A percentile compares a stretch with the other conserved stretches of the same genome.
These are phyloP conservation scores for Centrapalus pauciflorus DNA, from an alignment of 129 eudicot genomes.

Conservation along the genomic window DNA sequence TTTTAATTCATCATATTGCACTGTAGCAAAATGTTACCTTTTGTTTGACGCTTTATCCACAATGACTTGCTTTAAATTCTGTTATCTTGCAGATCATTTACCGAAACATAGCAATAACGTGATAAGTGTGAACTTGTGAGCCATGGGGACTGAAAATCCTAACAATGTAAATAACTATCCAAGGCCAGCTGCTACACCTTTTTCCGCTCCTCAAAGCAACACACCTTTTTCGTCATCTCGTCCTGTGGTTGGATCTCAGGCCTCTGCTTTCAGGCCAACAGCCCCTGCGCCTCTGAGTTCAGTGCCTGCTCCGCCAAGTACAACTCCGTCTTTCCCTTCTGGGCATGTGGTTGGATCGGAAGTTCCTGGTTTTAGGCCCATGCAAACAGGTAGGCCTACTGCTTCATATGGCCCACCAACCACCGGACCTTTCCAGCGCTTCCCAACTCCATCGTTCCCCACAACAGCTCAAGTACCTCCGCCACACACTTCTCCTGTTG, in stretches of 20 bases:
- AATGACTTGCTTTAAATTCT: constrained; percentile 1
- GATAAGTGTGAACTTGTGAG: constrained; percentile 20
- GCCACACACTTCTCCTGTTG: constrained; percentile 34
- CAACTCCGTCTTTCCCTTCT: constrained; percentile 44
- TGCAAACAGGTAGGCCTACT: constrained; percentile 41
- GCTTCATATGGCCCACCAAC: constrained; percentile 60
- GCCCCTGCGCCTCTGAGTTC: constrained; percentile 6
- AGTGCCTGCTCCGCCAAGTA: constrained; percentile 26
- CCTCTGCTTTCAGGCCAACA: constrained; percentile 53
- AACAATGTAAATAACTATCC: constrained; percentile 44
- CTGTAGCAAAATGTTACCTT: neutral
- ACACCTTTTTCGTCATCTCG: constrained; percentile 64
- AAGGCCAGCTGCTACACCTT: constrained; percentile 64
- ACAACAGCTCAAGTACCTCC: constrained; percentile 42
- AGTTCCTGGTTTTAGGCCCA: constrained; percentile 46
- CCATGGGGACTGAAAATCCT: constrained; percentile 86
- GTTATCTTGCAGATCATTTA: constrained; percentile 31
- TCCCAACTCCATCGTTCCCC: constrained; percentile 49
- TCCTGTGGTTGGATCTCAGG: constrained; percentile 57
- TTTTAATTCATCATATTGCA: neutral
- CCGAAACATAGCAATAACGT: constrained; percentile 17
- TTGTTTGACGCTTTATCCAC: constrained; percentile 4
- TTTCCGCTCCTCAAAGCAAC: constrained; percentile 52
- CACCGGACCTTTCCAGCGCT: constrained; percentile 59
- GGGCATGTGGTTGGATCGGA: constrained; percentile 45